phyloP scores from a whole-genome alignment of 139 green algal genomes.

The Chlorokybus atmophyticus region DNA sequence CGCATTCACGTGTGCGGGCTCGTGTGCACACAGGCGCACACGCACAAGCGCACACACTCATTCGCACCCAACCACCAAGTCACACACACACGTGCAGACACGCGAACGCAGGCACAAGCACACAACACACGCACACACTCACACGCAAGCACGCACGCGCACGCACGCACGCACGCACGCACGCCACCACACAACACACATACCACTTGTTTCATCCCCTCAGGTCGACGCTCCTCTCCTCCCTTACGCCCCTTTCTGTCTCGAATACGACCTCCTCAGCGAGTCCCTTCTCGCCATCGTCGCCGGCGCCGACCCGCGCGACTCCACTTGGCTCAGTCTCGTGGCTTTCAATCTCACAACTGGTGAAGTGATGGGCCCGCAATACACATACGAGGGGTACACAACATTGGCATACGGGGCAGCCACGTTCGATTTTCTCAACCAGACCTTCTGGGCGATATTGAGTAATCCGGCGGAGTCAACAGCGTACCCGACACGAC shows the following conservation, averaged over 20 bases:
- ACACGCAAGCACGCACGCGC: no score
- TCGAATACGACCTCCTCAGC: not conserved
- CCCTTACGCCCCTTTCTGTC: not conserved
- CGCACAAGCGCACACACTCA: no score
- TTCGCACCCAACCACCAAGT: no score
- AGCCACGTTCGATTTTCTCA: not conserved
- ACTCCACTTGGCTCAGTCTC: not conserved
- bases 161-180: no score
- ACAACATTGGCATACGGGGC: not conserved
- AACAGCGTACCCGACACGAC: not conserved
- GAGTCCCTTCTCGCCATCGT: not conserved
- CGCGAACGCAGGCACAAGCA: no score
- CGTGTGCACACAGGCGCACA: no score
- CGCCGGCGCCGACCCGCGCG: no score
- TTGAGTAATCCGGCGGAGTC: not conserved
- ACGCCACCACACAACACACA: no score
- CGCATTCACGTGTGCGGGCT: no score
- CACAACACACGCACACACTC: no score
- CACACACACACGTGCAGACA: no score
- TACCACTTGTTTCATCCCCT: no score
- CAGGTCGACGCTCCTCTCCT: not conserved
- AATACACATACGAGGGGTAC: not conserved
- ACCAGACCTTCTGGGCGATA: not conserved
- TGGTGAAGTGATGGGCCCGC: not conserved
- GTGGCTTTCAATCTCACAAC: not conserved